Percentiles rank a stretch among this genome's conserved stretches.
These are phyloP conservation scores for Arthrocladium fulminans DNA, from an alignment of 2,329 filamentous ascomycete species.

Conservation along the genomic window DNA sequence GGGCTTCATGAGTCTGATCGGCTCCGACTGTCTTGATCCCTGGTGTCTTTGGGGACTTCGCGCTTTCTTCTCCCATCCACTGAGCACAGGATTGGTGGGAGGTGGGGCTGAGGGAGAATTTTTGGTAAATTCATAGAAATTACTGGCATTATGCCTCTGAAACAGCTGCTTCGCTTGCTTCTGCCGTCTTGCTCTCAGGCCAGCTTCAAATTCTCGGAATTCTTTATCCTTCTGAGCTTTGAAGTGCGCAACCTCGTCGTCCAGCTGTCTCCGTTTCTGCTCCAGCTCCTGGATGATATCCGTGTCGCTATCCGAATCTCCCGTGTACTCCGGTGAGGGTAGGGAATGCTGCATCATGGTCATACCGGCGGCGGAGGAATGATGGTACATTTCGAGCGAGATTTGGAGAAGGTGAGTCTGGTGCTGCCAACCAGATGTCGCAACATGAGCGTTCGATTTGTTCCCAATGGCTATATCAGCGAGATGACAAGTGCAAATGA, in stretches of 20 bases:
- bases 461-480: not conserved
- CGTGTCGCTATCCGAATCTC: slow-evolving; percentile 5
- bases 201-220: slow-evolving; percentile 23
- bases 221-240: slow-evolving; percentile 23
- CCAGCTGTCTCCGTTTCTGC: slow-evolving; percentile 21
- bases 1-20: slow-evolving; percentile 3
- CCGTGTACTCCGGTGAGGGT: slow-evolving; percentile 8
- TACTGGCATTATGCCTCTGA: slow-evolving; percentile 6
- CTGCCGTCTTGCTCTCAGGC: slow-evolving; percentile 12
- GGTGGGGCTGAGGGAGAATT: not conserved
- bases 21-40: not conserved
- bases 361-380: slow-evolving; percentile 6
- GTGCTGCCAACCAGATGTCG: not conserved
- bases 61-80: slow-evolving; percentile 4
- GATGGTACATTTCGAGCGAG: slow-evolving; percentile 9
- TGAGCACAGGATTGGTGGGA: not conserved
- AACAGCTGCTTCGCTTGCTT: slow-evolving; percentile 8
- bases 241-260: slow-evolving; percentile 22
- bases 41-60: not conserved
- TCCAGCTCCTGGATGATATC: slow-evolving; percentile 13
- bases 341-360: slow-evolving; percentile 4
- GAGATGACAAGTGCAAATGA: not conserved
- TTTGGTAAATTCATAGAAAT: slow-evolving; percentile 6
- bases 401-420: slow-evolving; percentile 6
- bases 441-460: slow-evolving; percentile 3